Base-by-base conservation (phyloP, 495 filamentous ascomycete species). In the Xylaria castorea region DNA sequence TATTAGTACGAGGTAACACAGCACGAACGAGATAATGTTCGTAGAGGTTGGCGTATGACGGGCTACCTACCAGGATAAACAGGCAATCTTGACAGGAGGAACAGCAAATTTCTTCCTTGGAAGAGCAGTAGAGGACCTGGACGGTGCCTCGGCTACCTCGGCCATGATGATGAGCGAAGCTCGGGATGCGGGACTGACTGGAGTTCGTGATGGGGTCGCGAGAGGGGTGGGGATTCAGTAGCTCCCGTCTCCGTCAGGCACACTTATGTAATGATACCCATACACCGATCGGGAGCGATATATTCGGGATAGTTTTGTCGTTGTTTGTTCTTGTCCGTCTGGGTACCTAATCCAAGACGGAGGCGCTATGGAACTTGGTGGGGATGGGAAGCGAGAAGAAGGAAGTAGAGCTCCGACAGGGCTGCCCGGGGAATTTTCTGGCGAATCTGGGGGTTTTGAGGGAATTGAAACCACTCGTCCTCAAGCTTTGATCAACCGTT, bases 61-160 rank as follows among this genome's bases (percentile, higher is more conserved):
- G 68, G 60, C 55, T 5, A 70, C 86, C 80, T 82, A 90, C 89
- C 89, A 91, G 72, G 87, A 83, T 73, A 90, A 78, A 81, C 89
- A 91, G 30, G 88, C 89, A 75, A 89, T 84, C 79, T 91, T 91
- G 32, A 90, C 88, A n/a, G 89, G 89, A 46, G 89, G 89, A 27
- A 79, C 75, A 48, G 80, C 79, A 73, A 84, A 83, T 74, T 84
- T 84, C 78, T 81, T 81, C 73, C 79, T 75, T 63, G 16, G 3
- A 25, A 72, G 78, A 42, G 71, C 71, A 16, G 73, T 12, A 27
- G 74, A 60, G 38, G 75, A 70, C 75, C 36, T 76, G 65, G 76
- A 44, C 68, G 73, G 72, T 34, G 66, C 66, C 14, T 50, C 65
- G 44, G 64, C 34, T 7, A 8, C 44, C 32, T 68, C 65, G 40